phyloP scores from a whole-genome alignment of 495 filamentous ascomycete species.

The Lasiosphaeria miniovina region DNA sequence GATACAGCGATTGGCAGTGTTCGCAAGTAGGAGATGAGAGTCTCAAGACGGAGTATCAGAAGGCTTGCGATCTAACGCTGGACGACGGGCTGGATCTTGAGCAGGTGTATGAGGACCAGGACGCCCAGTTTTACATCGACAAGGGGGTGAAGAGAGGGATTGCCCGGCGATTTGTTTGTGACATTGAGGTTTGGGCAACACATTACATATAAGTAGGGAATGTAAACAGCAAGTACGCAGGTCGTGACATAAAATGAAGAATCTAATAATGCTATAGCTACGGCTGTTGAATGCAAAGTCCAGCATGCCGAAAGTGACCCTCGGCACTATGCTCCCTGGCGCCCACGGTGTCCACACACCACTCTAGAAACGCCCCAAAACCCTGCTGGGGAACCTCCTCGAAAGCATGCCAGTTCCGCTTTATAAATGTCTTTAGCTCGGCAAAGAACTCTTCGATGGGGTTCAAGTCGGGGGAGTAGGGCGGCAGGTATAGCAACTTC shows the following conservation, averaged over 20 bases:
- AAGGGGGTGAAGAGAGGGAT: slow-evolving; percentile 19
- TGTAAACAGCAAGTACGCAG: not conserved
- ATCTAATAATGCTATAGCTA: not conserved
- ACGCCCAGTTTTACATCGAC: slow-evolving; percentile 14
- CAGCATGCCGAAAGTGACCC: slow-evolving; percentile 2
- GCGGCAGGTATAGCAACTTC: slow-evolving; percentile 5
- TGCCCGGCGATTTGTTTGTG: slow-evolving; percentile 19
- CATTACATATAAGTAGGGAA: not conserved
- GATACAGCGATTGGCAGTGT: slow-evolving; percentile 7
- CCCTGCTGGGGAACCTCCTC: not conserved
- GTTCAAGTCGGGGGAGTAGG: slow-evolving; percentile 12
- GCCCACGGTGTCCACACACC: slow-evolving; percentile 3
- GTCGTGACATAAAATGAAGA: not conserved
- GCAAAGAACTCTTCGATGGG: slow-evolving; percentile 13
- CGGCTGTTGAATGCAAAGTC: slow-evolving; percentile 1
- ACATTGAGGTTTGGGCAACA: slow-evolving; percentile 24
- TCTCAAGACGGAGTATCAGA: slow-evolving; percentile 5
- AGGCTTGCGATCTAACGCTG: slow-evolving; percentile 8
- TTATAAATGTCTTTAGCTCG: slow-evolving; percentile 11
- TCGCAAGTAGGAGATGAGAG: slow-evolving; percentile 5
- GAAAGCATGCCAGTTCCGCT: not conserved
- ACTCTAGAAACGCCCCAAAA: not conserved
- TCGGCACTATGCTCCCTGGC: not conserved
- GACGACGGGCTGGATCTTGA: slow-evolving; percentile 15
- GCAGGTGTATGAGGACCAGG: slow-evolving; percentile 12